These are phyloP conservation scores for Fistulifera pelliculosa DNA, from an alignment of 108 stramenopile species.

Conservation along the genomic window DNA sequence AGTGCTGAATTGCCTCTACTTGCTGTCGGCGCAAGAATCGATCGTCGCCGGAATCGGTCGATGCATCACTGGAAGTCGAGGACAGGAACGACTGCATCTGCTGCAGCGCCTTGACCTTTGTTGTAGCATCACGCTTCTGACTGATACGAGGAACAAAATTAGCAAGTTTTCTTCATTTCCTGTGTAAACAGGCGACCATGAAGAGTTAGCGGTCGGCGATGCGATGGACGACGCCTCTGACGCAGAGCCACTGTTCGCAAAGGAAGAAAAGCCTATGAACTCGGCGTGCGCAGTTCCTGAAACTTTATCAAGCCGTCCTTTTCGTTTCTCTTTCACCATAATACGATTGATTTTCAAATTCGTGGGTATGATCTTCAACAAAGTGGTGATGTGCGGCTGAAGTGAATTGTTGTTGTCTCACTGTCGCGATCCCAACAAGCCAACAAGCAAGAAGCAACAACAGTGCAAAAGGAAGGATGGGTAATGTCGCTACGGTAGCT, in stretches of 20 bases:
- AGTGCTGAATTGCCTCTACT: constrained; percentile 34
- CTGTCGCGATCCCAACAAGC: no score
- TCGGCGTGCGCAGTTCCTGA: constrained; percentile 14
- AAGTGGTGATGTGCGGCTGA: no score
- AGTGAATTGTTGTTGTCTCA: no score
- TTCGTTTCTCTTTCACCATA: constrained; percentile 43
- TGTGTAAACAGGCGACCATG: constrained; percentile 59
- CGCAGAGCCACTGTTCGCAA: constrained; percentile 16
- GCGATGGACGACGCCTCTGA: neutral
- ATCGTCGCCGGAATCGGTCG: neutral
- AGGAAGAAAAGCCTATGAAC: constrained; percentile 57
- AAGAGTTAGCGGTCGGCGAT: constrained; percentile 3
- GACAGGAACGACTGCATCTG: constrained; percentile 31
- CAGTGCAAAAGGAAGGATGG: no score
- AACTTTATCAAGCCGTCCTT: constrained; percentile 39
- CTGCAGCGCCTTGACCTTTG: constrained; percentile 53
- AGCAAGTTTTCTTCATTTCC: constrained; percentile 37
- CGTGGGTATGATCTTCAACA: constrained; percentile 1
- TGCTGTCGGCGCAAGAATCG: constrained; percentile 15
- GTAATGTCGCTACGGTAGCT: no score
- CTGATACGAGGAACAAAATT: constrained; percentile 54
- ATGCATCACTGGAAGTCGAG: neutral
- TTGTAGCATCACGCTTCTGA: constrained; percentile 68
- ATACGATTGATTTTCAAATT: neutral
- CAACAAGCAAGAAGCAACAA: no score